Conservation (phyloP, 805 yeast genomes). For the Lipomyces orientalis region DNA sequence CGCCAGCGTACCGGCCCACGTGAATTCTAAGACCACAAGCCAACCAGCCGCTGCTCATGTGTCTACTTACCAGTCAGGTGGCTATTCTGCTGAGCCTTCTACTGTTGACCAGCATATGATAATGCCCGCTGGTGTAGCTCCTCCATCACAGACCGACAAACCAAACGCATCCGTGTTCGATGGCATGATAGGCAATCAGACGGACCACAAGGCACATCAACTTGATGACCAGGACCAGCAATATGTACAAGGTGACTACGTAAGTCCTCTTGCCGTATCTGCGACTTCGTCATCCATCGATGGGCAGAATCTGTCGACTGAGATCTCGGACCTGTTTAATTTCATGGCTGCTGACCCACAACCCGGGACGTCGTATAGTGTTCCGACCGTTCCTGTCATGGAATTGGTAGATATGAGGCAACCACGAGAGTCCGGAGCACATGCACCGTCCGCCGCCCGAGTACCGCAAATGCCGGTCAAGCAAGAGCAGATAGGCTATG, state of each 20-base stretch:
- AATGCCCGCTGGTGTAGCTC: neutral
- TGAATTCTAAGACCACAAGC: neutral
- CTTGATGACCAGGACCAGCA: neutral
- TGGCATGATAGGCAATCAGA: neutral
- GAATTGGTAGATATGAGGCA: neutral
- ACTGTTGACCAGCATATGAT: neutral
- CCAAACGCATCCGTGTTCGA: neutral
- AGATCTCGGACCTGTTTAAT: constrained; percentile 13
- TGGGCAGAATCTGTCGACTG: constrained; percentile 9
- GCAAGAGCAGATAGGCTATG: neutral
- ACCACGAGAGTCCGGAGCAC: neutral
- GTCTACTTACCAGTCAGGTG: neutral
- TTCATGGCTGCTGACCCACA: constrained; percentile 3
- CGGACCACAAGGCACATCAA: neutral
- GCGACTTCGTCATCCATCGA: constrained; percentile 1
- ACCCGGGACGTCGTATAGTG: neutral
- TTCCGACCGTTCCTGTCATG: neutral
- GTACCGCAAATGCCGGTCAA: neutral
- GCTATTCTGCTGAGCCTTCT: neutral
- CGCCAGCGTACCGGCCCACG: neutral
- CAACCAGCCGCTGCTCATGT: neutral
- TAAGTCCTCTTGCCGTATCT: neutral
- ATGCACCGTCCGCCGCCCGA: neutral
- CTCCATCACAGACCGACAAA: neutral
- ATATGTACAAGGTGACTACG: neutral